Evolutionary conservation across 257 asterid species (phyloP), one percentile per base, ranked within the genome.

Genomic region (Misopates orontium): DNA sequence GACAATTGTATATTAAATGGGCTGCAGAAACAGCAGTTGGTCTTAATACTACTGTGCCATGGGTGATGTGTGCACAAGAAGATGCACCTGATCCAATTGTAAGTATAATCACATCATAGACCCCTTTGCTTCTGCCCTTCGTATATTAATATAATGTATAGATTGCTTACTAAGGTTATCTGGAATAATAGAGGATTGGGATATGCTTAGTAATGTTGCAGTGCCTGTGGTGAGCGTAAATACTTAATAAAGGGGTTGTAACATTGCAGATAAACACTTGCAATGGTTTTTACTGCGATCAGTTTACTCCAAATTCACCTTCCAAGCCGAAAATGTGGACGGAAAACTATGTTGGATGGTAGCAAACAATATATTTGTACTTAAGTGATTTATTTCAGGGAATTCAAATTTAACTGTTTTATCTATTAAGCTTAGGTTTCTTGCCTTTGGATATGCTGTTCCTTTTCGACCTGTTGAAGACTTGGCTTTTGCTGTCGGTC

Each of bases 341-440:
- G n/a, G 96, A 89, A 72, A 89, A 89, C 78, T 89, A 83, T 41
- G 79, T 79, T 48, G 96, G 96, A 77, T 89, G 96, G 96, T 84
- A 77, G 66, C 39, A 28, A 39, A n/a, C n/a, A n/a, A n/a, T n/a
- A n/a, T n/a, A n/a, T n/a, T n/a, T n/a, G n/a, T n/a, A n/a, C n/a
- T n/a, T n/a, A n/a, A n/a, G n/a, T n/a, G n/a, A n/a, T n/a, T n/a
- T n/a, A n/a, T n/a, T n/a, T n/a, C n/a, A n/a, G n/a, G n/a, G n/a
- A n/a, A n/a, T n/a, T n/a, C n/a, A n/a, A n/a, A n/a, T n/a, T n/a
- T n/a, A n/a, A n/a, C n/a, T n/a, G n/a, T 25, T 39, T 60, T 67
- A n/a, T 50, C 32, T 56, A 20, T 63, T 52, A 9, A 28, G 41
- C 10, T 73, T 68, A 89, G 96, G 96, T 89, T 89, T 71, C 90